Base-by-base conservation (phyloP, 768 basidiomycete genomes). In the Pholiota molesta region DNA sequence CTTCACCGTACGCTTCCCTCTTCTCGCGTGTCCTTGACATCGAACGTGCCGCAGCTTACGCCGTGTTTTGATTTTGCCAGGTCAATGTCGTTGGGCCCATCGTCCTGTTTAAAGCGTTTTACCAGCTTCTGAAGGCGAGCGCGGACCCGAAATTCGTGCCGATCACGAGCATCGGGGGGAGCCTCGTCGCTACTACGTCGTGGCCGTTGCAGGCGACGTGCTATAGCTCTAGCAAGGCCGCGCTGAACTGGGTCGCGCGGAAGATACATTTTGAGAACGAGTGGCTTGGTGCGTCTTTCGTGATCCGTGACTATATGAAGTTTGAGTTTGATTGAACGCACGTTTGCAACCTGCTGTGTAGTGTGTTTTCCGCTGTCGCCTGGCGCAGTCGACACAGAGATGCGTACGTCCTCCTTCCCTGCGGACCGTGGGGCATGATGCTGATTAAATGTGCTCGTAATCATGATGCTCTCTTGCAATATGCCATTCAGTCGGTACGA, bases 211-310 rank as follows among this genome's bases (percentile, higher is more conserved):
- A 51, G 11, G 16, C 28, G 16, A 37, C 53, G 5, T 21, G 17
- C 14, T 63, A 63, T 31, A 40, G 57, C 13, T 35, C 62, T 5
- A 51, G 40, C 14, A 63, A 63, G 29, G 58, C 62, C 4, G 44
- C 58, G 16, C 23, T 63, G 31, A 63, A 63, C n/a, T 63, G 31
- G 13, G 28, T 63, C 10, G 19, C 62, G 0, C 44, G 62, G 1
- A 63, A 56, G 35, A 63, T 63, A 5, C 62, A 63, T 29, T 63
- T 63, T 21, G 62, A 63, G 45, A 63, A 63, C 42, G 58, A 59
- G n/a, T 63, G 62, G 62, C 42, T 63, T 4, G 37, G 62, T 59
- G 7, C 2, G 62, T 55, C 8, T 37, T 47, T 10, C 17, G 16
- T 31, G 16, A 23, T 35, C 37, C 3, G 7, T 14, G 9, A n/a